These are phyloP conservation scores for Taphrina populina DNA, from an alignment of 1,139 yeast genomes.

Conservation along the genomic window DNA sequence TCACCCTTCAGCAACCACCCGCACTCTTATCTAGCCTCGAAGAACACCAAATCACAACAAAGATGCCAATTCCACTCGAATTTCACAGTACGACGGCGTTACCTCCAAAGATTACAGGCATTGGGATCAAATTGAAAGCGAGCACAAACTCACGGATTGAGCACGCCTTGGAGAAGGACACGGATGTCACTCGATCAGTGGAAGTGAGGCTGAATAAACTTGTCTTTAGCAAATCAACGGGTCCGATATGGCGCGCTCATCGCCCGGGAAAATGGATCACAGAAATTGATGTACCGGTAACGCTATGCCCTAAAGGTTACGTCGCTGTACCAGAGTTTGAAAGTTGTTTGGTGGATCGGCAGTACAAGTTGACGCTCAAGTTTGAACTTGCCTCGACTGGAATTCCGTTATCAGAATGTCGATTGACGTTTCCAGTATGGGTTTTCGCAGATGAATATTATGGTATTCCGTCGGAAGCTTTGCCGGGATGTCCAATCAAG, in stretches of 20 bases:
- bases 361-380: conserved; percentile 19
- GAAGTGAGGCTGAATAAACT: conserved; percentile 24
- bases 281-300: conserved; percentile 24
- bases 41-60: conserved; percentile 28
- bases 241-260: conserved; percentile 20
- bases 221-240: conserved; percentile 6
- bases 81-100: conserved; percentile 29
- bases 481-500: conserved; percentile 17
- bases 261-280: conserved; percentile 31
- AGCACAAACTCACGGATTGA: conserved; percentile 27
- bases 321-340: conserved; percentile 32
- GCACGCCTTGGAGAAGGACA: conserved; percentile 18
- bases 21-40: conserved; percentile 30
- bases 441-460: conserved; percentile 32
- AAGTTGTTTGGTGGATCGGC: conserved; percentile 26
- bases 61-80: conserved; percentile 10
- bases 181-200: conserved; percentile 20
- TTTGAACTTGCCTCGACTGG: conserved; percentile 23
- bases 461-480: conserved; percentile 24
- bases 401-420: conserved; percentile 11
- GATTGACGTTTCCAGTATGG: conserved; percentile 27
- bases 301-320: conserved; percentile 29
- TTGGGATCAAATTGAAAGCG: conserved; percentile 25
- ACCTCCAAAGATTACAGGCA: conserved; percentile 27
- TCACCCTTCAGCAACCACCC: conserved; percentile 13